phyloP scores from a whole-genome alignment of 768 basidiomycete genomes.

The Collybiopsis confluens region DNA sequence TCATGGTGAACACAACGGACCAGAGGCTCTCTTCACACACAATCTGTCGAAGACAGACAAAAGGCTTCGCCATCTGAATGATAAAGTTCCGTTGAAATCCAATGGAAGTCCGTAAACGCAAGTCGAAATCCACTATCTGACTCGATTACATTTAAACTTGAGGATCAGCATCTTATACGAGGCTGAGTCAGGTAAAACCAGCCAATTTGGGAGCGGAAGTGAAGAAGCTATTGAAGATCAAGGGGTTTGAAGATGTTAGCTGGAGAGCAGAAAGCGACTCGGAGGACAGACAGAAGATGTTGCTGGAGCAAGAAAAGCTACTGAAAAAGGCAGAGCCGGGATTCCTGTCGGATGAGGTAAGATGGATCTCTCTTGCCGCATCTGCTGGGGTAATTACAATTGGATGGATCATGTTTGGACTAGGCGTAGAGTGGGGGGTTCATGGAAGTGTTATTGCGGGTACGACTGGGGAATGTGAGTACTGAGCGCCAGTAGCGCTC shows the following conservation, averaged over 20 bases:
- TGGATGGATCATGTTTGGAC: conserved; percentile 38
- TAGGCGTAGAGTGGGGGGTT: conserved; percentile 39
- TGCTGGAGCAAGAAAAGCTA: conserved; percentile 21
- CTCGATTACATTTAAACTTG: too few relatives aligned
- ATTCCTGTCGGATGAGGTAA: background rate
- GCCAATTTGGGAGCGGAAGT: conserved; percentile 23
- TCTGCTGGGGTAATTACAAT: conserved; percentile 26
- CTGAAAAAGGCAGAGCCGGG: conserved; percentile 26
- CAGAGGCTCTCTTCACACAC: too few relatives aligned
- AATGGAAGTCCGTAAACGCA: background rate
- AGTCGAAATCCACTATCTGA: background rate
- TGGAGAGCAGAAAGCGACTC: conserved; percentile 9
- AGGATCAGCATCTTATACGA: too few relatives aligned
- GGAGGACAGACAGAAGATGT: conserved; percentile 1
- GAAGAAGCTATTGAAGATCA: conserved; percentile 18
- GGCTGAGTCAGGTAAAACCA: conserved; percentile 33
- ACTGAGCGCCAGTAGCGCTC: too few relatives aligned
- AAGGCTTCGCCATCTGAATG: too few relatives aligned
- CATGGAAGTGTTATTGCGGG: conserved; percentile 29
- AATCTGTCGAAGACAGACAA: too few relatives aligned
- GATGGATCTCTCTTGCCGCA: conserved; percentile 19
- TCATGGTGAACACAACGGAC: too few relatives aligned
- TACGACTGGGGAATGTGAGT: conserved; percentile 21
- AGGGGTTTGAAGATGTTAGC: conserved; percentile 9
- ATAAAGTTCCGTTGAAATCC: too few relatives aligned